A percentile compares a stretch with the other conserved stretches of the same genome.
These are phyloP conservation scores for Sarocladium brachiariae DNA, from an alignment of 2,329 filamentous ascomycete species.

Conservation along the genomic window DNA sequence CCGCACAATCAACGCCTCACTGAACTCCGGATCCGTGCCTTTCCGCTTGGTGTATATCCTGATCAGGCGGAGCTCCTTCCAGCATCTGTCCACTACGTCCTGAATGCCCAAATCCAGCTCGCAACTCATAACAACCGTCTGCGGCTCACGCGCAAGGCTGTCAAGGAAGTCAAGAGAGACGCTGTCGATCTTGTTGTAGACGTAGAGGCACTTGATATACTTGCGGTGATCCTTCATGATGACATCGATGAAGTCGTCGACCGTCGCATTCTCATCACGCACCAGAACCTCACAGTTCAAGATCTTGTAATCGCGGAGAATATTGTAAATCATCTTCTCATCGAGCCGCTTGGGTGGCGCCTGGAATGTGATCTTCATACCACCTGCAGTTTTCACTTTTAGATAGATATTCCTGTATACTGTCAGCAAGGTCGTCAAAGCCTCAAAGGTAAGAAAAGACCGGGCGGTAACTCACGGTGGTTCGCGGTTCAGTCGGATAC, in stretches of 20 bases:
- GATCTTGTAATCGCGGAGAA: conserved; percentile 96
- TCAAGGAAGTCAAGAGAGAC: conserved; percentile 92
- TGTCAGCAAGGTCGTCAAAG: too few species aligned
- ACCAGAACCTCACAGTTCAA: conserved; percentile 95
- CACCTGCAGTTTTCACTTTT: conserved; percentile 90
- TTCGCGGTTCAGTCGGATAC: conserved; percentile 85
- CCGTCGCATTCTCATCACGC: conserved; percentile 88
- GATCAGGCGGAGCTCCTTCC: conserved; percentile 86
- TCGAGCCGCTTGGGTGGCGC: conserved; percentile 83
- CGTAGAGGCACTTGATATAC: conserved; percentile 91
- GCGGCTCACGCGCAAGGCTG: conserved; percentile 80
- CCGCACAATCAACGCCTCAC: conserved; percentile 87
- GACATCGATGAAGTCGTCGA: conserved; percentile 98
- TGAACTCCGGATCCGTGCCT: conserved; percentile 81
- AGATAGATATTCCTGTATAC: conserved; percentile 81
- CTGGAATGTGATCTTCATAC: conserved; percentile 98
- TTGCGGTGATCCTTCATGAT: conserved; percentile 99
- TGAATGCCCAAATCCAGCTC: conserved; percentile 89
- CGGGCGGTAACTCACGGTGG: conserved; percentile 86
- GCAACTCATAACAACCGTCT: conserved; percentile 96
- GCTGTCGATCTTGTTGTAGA: conserved; percentile 99
- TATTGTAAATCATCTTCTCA: conserved; percentile 98
- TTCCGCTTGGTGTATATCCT: conserved; percentile 96
- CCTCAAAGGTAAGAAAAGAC: too few species aligned
- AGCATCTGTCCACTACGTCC: conserved; percentile 91